Conservation (phyloP, 352 stramenopile genomes). For the Aphanomyces cochlioides region DNA sequence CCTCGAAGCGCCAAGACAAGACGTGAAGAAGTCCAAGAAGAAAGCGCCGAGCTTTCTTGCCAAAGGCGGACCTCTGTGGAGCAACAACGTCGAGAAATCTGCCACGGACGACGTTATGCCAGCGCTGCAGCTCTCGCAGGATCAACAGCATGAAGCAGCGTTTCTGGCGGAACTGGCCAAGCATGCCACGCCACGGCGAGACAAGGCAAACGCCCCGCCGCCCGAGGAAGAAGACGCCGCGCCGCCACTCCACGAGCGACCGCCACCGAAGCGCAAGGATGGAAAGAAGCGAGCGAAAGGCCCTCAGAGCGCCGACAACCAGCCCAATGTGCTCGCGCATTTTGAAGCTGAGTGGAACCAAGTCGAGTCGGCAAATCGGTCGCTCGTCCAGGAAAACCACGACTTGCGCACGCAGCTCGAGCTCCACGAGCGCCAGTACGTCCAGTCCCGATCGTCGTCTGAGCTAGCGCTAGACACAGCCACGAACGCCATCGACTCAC, state of each 20-base stretch:
- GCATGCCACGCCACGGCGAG: conserved; percentile 32
- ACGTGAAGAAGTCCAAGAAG: conserved; percentile 3
- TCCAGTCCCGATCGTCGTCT: not conserved
- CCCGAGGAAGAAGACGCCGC: not conserved
- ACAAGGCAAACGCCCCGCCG: not conserved
- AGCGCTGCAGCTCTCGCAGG: not conserved
- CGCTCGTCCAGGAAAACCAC: conserved; percentile 23
- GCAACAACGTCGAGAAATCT: conserved; percentile 12
- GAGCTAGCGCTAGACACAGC: not conserved
- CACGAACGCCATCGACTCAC: not conserved
- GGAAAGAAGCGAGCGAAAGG: not conserved
- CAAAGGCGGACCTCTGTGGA: not conserved
- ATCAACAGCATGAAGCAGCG: conserved; percentile 45
- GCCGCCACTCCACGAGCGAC: not conserved
- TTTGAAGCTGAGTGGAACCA: conserved; percentile 27
- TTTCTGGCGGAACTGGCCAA: conserved; percentile 68
- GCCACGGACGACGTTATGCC: not conserved
- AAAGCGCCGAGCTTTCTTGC: not conserved
- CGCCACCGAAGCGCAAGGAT: not conserved
- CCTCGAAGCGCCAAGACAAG: not conserved
- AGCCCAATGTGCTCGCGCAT: conserved; percentile 15
- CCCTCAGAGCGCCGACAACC: not conserved
- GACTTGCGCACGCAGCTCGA: not conserved
- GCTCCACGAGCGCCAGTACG: not conserved
- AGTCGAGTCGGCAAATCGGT: conserved; percentile 21